These are phyloP conservation scores for Lippia alba DNA, from an alignment of 305 asterid species.

Conservation along the genomic window DNA sequence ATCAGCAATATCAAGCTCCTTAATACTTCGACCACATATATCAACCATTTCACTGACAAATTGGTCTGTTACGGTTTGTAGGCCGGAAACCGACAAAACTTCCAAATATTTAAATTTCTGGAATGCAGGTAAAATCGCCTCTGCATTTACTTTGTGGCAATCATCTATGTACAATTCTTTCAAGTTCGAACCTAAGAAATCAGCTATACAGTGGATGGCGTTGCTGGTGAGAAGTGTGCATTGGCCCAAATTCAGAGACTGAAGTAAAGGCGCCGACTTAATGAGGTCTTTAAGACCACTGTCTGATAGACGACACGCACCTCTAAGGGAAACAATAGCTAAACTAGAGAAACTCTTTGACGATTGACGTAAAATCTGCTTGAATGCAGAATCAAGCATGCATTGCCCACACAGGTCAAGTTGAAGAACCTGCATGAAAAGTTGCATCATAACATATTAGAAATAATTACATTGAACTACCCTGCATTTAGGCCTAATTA, in stretches of 20 bases:
- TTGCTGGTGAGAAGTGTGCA: slow-evolving; percentile 69
- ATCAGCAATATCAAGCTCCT: slow-evolving; percentile 75
- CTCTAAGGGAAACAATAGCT: slow-evolving; percentile 72
- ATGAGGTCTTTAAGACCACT: slow-evolving; percentile 57
- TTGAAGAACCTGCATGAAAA: slow-evolving; percentile 78
- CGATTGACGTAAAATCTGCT: slow-evolving; percentile 40
- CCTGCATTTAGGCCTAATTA: no score
- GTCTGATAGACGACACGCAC: slow-evolving; percentile 81
- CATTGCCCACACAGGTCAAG: slow-evolving; percentile 85
- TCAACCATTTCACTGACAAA: slow-evolving; percentile 50
- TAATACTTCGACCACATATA: slow-evolving; percentile 57
- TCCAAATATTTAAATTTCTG: slow-evolving; percentile 62
- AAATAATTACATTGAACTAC: not conserved
- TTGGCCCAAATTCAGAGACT: slow-evolving; percentile 75
- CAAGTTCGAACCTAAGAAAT: slow-evolving; percentile 66
- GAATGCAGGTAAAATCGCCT: slow-evolving; percentile 56
- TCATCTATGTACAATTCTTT: slow-evolving; percentile 75
- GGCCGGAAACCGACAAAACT: slow-evolving; percentile 79
- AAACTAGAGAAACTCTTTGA: slow-evolving; percentile 52
- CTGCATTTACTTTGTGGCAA: slow-evolving; percentile 65
- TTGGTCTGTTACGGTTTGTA: slow-evolving; percentile 57
- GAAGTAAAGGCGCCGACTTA: slow-evolving; percentile 60
- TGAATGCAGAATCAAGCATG: slow-evolving; percentile 57
- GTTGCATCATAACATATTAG: slow-evolving; percentile 16
- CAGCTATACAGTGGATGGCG: slow-evolving; percentile 55